These are phyloP conservation scores for Singerocomus rubriflavus DNA, from an alignment of 1,284 basidiomycete species.

Conservation along the genomic window DNA sequence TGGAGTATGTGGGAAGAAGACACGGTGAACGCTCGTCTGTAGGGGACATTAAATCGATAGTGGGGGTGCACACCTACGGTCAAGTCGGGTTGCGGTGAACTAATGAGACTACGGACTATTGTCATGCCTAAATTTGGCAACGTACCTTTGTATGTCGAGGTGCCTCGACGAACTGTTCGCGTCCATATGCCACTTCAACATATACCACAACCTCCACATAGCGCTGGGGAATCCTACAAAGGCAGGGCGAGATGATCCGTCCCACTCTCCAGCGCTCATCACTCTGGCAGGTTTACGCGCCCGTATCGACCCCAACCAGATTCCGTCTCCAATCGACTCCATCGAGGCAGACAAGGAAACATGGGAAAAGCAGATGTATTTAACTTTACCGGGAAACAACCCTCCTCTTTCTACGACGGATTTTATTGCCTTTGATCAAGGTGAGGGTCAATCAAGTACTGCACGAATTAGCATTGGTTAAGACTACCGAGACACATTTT, in stretches of 20 bases:
- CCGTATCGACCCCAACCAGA: constrained; percentile 86
- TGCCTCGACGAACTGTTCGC: neutral
- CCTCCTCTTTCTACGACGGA: constrained; percentile 87
- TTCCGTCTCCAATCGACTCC: constrained; percentile 87
- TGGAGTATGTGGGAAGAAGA: constrained; percentile 60
- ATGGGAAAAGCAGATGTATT: constrained; percentile 79
- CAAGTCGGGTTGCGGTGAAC: neutral
- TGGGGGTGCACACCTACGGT: neutral
- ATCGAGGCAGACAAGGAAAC: constrained; percentile 81
- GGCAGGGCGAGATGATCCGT: constrained; percentile 37
- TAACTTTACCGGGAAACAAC: constrained; percentile 73
- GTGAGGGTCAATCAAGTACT: constrained; percentile 38
- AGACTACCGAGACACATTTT: neutral
- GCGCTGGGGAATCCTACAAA: constrained; percentile 64
- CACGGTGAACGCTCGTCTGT: constrained; percentile 16
- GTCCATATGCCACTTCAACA: constrained; percentile 27
- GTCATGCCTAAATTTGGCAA: constrained; percentile 19
- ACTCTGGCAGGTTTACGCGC: constrained; percentile 61
- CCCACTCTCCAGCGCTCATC: constrained; percentile 1
- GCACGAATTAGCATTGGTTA: neutral
- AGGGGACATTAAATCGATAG: neutral
- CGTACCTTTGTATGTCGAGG: neutral
- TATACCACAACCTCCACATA: constrained; percentile 79
- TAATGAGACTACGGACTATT: neutral
- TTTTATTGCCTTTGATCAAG: constrained; percentile 90